Evolutionary conservation across 2,329 filamentous ascomycete species (phyloP).

Genomic region (Shiraia sp.): DNA sequence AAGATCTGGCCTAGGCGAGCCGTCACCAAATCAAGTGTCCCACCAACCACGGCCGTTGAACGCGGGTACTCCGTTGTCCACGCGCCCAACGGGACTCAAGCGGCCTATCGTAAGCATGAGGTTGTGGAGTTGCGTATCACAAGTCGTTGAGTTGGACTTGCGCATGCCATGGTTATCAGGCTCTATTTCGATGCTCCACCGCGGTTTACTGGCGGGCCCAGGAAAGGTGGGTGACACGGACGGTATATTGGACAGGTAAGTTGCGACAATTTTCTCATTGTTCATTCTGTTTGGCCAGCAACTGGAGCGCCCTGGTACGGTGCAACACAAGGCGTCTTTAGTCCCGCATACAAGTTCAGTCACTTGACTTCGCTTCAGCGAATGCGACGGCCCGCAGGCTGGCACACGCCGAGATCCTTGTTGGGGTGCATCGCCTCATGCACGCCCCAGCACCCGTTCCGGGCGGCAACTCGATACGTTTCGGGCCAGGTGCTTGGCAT

Average conservation of each 20-base stretch:
- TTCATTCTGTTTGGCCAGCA: slow-evolving; percentile 39
- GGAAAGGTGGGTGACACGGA: slow-evolving; percentile 75
- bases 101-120: slow-evolving; percentile 76
- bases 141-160: slow-evolving; percentile 71
- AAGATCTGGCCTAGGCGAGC: slow-evolving; percentile 47
- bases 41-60: slow-evolving; percentile 35
- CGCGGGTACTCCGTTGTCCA: slow-evolving; percentile 37
- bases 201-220: slow-evolving; percentile 72
- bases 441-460: slow-evolving; percentile 42
- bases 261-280: slow-evolving; percentile 39
- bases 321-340: slow-evolving; percentile 39
- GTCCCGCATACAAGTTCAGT: slow-evolving; percentile 60
- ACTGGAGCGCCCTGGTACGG: slow-evolving; percentile 20
- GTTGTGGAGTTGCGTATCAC: slow-evolving; percentile 73
- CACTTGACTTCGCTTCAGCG: slow-evolving; percentile 61
- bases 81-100: slow-evolving; percentile 44
- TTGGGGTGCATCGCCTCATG: slow-evolving; percentile 37
- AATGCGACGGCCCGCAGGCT: slow-evolving; percentile 44
- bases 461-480: slow-evolving; percentile 43
- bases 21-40: slow-evolving; percentile 31
- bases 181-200: slow-evolving; percentile 74
- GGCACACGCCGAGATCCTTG: slow-evolving; percentile 39
- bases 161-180: slow-evolving; percentile 93
- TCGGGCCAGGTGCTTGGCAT: slow-evolving; percentile 36
- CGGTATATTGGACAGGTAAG: slow-evolving; percentile 89